Conservation (phyloP, 1,139 yeast species). For the Yamadazyma diddensiae region DNA sequence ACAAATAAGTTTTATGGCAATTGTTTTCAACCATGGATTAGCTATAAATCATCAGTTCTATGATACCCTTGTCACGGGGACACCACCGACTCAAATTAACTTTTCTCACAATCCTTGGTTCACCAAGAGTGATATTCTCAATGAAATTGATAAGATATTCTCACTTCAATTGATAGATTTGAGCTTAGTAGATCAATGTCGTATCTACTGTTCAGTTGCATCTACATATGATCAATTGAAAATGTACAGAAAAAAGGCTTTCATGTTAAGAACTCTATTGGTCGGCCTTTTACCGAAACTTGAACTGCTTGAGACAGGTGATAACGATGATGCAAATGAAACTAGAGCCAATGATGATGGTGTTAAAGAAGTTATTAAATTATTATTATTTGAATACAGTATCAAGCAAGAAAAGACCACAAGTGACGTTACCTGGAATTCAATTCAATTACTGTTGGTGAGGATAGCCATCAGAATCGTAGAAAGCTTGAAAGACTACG, state of each 20-base stretch:
- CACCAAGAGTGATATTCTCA: conserved; percentile 43
- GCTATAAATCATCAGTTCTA: conserved; percentile 44
- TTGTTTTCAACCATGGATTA: conserved; percentile 46
- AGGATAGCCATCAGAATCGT: conserved; percentile 54
- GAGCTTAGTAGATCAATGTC: conserved; percentile 51
- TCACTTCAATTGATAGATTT: conserved; percentile 41
- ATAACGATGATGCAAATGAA: not conserved
- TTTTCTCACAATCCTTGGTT: conserved; percentile 17
- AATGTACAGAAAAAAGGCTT: conserved; percentile 64
- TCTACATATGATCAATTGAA: conserved; percentile 61
- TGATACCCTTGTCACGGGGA: conserved; percentile 22
- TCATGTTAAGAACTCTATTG: conserved; percentile 62
- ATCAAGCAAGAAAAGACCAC: conserved; percentile 31
- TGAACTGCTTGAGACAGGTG: conserved; percentile 11
- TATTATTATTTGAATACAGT: conserved; percentile 42
- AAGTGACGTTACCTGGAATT: conserved; percentile 43
- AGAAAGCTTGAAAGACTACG: conserved; percentile 47
- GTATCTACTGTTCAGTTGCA: conserved; percentile 66
- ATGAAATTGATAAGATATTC: conserved; percentile 46
- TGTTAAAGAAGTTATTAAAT: conserved; percentile 34
- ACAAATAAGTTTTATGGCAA: conserved; percentile 58
- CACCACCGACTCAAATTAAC: conserved; percentile 5
- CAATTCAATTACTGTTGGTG: conserved; percentile 56
- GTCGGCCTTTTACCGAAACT: conserved; percentile 48
- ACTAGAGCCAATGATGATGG: conserved; percentile 5